Conservation (phyloP, 1,284 basidiomycete genomes). For the Termitomyces sp. region DNA sequence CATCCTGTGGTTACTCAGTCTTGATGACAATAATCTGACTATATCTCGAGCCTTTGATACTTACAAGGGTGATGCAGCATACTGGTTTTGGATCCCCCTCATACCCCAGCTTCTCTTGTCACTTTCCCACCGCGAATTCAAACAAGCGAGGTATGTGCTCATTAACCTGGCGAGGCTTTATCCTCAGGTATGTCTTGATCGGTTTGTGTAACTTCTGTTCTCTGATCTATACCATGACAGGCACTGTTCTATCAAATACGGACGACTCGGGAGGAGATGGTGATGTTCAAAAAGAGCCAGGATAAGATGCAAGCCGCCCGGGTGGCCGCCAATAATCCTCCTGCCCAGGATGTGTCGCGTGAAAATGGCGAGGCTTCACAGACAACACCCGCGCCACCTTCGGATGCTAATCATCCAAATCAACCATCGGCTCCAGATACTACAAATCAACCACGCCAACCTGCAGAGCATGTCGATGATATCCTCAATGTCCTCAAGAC, state of each 20-base stretch:
- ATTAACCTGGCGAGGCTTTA: slow-evolving; percentile 89
- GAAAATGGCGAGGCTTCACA: slow-evolving; percentile 26
- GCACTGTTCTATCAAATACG: slow-evolving; percentile 95
- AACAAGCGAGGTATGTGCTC: slow-evolving; percentile 88
- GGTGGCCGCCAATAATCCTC: slow-evolving; percentile 24
- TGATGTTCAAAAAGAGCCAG: slow-evolving; percentile 38
- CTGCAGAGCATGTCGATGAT: slow-evolving; percentile 93
- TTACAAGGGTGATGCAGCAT: slow-evolving; percentile 94
- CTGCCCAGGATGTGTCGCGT: slow-evolving; percentile 24
- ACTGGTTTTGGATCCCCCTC: slow-evolving; percentile 99
- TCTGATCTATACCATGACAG: slow-evolving; percentile 37
- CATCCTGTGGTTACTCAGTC: slow-evolving; percentile 93
- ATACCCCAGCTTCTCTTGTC: slow-evolving; percentile 95
- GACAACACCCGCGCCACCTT: slow-evolving; percentile 13
- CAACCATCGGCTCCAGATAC: slow-evolving; percentile 24
- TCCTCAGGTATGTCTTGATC: slow-evolving; percentile 70
- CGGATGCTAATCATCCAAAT: slow-evolving; percentile 16
- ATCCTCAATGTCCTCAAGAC: slow-evolving; percentile 95
- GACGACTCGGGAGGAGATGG: slow-evolving; percentile 88
- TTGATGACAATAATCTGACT: slow-evolving; percentile 77
- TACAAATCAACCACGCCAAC: slow-evolving; percentile 53
- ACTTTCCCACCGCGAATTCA: slow-evolving; percentile 87
- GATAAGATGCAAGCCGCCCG: slow-evolving; percentile 35
- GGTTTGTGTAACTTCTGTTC: slow-evolving; percentile 4
- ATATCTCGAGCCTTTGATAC: slow-evolving; percentile 92